Percentiles rank a stretch among this genome's conserved stretches.
These are phyloP conservation scores for Candida wancherniae DNA, from an alignment of 805 yeast genomes.

Conservation along the genomic window DNA sequence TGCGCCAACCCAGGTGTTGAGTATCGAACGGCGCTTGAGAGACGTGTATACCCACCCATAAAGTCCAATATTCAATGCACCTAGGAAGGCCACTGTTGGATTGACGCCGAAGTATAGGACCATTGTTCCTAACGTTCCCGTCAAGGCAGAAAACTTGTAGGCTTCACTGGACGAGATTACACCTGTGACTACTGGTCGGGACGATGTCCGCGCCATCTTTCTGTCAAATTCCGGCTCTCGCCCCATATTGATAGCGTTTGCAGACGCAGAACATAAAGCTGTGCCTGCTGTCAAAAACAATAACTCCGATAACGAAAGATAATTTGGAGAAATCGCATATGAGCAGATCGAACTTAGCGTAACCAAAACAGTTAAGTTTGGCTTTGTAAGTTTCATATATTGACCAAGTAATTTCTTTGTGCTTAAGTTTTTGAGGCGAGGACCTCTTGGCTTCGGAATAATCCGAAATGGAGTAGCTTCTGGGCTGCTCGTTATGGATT, in stretches of 20 bases:
- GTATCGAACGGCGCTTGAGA: constrained; percentile 73
- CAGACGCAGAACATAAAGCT: constrained; percentile 83
- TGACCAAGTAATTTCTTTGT: constrained; percentile 37
- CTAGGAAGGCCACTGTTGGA: constrained; percentile 77
- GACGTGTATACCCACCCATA: constrained; percentile 93
- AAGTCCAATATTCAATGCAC: constrained; percentile 70
- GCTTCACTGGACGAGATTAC: constrained; percentile 72
- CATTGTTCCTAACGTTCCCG: constrained; percentile 68
- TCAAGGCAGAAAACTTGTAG: constrained; percentile 65
- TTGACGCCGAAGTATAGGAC: constrained; percentile 78
- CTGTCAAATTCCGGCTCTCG: constrained; percentile 88
- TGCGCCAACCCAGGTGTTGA: constrained; percentile 98
- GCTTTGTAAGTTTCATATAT: constrained; percentile 82
- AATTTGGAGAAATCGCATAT: constrained; percentile 83
- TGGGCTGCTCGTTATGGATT: too few species aligned
- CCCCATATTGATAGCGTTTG: constrained; percentile 96
- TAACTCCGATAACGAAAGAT: constrained; percentile 68
- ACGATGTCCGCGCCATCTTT: constrained; percentile 81
- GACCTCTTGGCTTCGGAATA: constrained; percentile 30
- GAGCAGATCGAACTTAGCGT: constrained; percentile 91
- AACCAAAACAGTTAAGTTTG: constrained; percentile 79
- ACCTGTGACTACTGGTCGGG: constrained; percentile 89
- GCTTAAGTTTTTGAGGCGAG: constrained; percentile 17
- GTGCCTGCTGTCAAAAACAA: constrained; percentile 79
- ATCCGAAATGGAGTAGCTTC: constrained; percentile 55